Base-by-base conservation (phyloP, 257 asterid species). In the Solanum neorickii region DNA sequence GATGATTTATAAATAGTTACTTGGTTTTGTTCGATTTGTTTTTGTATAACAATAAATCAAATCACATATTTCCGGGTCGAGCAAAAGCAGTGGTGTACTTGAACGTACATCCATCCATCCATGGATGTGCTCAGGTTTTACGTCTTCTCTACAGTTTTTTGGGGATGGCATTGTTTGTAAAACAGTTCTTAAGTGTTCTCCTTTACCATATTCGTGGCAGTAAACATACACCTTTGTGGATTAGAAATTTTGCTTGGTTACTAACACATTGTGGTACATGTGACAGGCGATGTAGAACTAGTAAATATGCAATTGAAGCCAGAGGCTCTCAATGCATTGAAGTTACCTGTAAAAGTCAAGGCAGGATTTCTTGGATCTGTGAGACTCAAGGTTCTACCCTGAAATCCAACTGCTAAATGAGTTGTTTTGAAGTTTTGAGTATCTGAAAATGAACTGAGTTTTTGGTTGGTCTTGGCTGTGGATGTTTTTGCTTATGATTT, bases 321-420 rank as follows among this genome's bases (percentile, higher is more conserved):
- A 27, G 98, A 97, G 97, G 99, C 99, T 60, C 98, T 97, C 77
- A 97, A 97, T 93, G 98, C 99, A 33, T 91, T 95, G 91, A 95
- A 95, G 94, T 94, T 97, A 90, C 99, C 98, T 44, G 94, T 97
- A 92, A 97, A 92, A 94, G 99, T 97, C 89, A 97, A 97, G 92
- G 98, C 98, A 29, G 99, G 99, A 85, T 97, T 97, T 92, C 98
- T 97, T 87, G 99, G 98, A 82, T 97, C 99, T 9, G 98, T 97
- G 91, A 93, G 92, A 93, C 98, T 97, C 72, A 95, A 97, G 99
- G 99, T 95, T 88, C 91, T 97, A 82, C 44, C 69, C 85, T 82
- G 18, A 82, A 16, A 49, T 49, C 69, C n/a, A 20, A 82, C 29
- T 47, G 41, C 85, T 82, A n/a, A 80, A 49, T 82, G 44, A 29